These are phyloP conservation scores for Nigrospora sphaerica DNA, from an alignment of 2,329 filamentous ascomycete genomes.

Conservation along the genomic window DNA sequence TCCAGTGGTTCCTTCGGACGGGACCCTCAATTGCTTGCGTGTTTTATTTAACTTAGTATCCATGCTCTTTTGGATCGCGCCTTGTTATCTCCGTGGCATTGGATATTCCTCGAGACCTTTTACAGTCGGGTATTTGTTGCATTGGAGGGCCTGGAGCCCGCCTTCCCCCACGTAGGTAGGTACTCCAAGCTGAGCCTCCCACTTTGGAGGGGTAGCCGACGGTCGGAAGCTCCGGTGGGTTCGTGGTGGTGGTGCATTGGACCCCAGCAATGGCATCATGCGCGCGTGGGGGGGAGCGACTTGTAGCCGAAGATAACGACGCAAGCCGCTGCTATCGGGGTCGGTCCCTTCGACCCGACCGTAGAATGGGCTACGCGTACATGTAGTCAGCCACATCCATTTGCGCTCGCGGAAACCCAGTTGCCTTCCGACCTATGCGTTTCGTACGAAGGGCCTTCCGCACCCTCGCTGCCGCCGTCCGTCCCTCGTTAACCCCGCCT, in stretches of 20 bases:
- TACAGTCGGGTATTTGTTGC: no score
- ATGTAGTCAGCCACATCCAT: neutral
- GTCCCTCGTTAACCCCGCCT: neutral
- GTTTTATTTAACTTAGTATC: no score
- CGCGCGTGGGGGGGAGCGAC: neutral
- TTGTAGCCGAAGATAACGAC: neutral
- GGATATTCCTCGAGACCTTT: no score
- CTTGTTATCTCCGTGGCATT: no score
- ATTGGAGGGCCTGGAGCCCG: no score
- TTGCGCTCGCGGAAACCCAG: neutral
- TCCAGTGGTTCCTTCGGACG: no score
- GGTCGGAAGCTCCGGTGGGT: neutral
- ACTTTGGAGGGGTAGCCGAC: neutral
- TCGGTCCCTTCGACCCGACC: neutral
- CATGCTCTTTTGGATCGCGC: no score
- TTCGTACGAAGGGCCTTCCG: neutral
- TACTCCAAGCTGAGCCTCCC: neutral
- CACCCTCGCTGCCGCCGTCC: neutral
- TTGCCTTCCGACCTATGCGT: neutral
- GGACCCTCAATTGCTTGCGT: no score
- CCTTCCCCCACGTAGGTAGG: no score
- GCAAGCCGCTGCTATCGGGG: neutral
- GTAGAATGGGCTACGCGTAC: no score
- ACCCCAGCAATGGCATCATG: neutral
- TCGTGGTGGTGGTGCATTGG: neutral